These are phyloP conservation scores for Trichoderma sp. DNA, from an alignment of 2,329 filamentous ascomycete species.

Conservation along the genomic window DNA sequence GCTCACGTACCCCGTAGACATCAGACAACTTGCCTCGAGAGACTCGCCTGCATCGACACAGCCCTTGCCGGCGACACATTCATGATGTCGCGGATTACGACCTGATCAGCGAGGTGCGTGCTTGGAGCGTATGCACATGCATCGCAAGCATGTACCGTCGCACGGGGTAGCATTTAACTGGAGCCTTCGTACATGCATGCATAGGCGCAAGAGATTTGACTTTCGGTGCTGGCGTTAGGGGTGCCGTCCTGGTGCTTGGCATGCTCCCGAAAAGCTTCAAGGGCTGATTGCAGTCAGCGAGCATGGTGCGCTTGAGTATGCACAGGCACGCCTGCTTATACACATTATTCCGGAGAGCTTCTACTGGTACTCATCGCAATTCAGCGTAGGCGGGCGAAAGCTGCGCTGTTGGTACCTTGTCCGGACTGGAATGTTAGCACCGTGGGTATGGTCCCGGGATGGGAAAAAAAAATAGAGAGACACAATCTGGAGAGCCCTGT, in stretches of 20 bases:
- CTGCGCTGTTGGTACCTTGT: slow-evolving; percentile 6
- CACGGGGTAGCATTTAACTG: slow-evolving; percentile 22
- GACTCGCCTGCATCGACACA: not conserved
- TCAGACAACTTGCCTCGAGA: not conserved
- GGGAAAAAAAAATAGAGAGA: not conserved
- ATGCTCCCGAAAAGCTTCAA: slow-evolving; percentile 12
- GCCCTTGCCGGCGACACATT: not conserved
- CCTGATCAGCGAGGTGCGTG: slow-evolving; percentile 15
- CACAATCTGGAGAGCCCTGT: slow-evolving; percentile 13
- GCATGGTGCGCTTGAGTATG: not conserved
- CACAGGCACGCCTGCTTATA: not conserved
- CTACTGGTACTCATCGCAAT: not conserved
- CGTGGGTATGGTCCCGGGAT: not conserved
- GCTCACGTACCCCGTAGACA: slow-evolving; percentile 10
- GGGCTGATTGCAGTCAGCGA: slow-evolving; percentile 15
- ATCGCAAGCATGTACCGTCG: slow-evolving; percentile 1
- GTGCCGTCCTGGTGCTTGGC: slow-evolving; percentile 18
- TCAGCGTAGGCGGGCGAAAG: not conserved
- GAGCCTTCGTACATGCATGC: slow-evolving; percentile 24
- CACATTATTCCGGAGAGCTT: slow-evolving; percentile 3
- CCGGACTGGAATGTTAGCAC: slow-evolving; percentile 3
- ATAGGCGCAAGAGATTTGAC: slow-evolving; percentile 24
- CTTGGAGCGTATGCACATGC: slow-evolving; percentile 12
- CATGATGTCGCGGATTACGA: not conserved
- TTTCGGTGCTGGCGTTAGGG: slow-evolving; percentile 24